Evolutionary conservation across 768 basidiomycete genomes (phyloP).

Genomic region (Scleroderma bovista): DNA sequence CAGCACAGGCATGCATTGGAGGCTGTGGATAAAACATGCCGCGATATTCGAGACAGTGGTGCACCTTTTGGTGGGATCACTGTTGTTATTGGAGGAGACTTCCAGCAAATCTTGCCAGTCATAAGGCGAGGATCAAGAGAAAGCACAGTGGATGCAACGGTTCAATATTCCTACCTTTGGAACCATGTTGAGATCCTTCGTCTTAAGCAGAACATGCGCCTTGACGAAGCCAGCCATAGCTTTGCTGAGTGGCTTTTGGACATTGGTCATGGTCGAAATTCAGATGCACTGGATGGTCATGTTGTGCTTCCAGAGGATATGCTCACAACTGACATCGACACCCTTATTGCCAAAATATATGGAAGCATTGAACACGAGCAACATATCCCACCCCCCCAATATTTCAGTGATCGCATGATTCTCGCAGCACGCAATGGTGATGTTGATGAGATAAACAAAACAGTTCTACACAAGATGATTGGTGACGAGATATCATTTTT

Average conservation of each 20-base stretch:
- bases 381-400: too few relatives aligned
- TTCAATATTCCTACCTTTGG: conserved; percentile 37
- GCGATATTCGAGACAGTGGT: conserved; percentile 27
- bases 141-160: conserved; percentile 32
- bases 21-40: conserved; percentile 34
- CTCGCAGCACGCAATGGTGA: too few relatives aligned
- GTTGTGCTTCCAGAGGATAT: too few relatives aligned
- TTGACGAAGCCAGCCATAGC: conserved; percentile 19
- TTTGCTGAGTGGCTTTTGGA: conserved; percentile 36
- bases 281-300: too few relatives aligned
- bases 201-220: conserved; percentile 36
- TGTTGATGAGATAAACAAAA: too few relatives aligned
- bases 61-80: conserved; percentile 40
- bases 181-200: conserved; percentile 22
- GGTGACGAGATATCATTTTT: too few relatives aligned
- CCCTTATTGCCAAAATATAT: too few relatives aligned
- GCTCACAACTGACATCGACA: too few relatives aligned
- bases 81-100: conserved; percentile 46
- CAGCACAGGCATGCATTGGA: conserved; percentile 35
- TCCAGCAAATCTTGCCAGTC: conserved; percentile 42
- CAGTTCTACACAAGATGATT: too few relatives aligned
- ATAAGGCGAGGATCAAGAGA: conserved; percentile 31
- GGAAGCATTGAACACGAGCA: too few relatives aligned
- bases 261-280: too few relatives aligned
- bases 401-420: too few relatives aligned